Percentiles rank a stretch among this genome's conserved stretches.
phyloP scores from a whole-genome alignment of 441 rosid genomes.

The Corymbia citriodora region DNA sequence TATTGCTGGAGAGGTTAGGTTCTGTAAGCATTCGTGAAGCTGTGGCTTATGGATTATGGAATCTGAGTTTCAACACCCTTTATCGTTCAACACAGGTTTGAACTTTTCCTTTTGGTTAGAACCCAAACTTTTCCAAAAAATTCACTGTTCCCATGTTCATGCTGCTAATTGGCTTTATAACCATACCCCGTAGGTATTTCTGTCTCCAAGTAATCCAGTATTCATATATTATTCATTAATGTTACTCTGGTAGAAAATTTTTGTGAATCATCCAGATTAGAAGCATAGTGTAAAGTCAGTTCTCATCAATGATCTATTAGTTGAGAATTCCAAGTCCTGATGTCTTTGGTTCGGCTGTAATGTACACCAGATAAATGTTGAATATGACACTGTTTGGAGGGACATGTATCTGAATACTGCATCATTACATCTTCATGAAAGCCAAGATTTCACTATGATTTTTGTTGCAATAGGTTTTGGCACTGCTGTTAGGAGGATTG shows the following conservation, averaged over 20 bases:
- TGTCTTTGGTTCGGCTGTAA: neutral
- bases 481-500: constrained; percentile 35
- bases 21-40: constrained; percentile 30
- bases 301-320: neutral
- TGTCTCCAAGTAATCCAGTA: neutral
- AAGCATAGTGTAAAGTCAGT: neutral
- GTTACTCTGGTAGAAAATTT: neutral
- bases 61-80: constrained; percentile 34
- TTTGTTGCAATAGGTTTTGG: constrained; percentile 20
- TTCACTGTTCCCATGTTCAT: neutral
- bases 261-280: neutral
- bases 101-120: neutral
- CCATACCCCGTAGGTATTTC: neutral
- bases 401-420: neutral
- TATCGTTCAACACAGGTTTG: constrained; percentile 47
- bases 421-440: neutral
- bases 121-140: neutral
- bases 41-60: constrained; percentile 39
- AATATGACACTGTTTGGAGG: neutral
- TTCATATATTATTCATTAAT: neutral
- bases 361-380: neutral
- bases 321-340: neutral
- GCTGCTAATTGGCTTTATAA: neutral
- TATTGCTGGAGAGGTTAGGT: constrained; percentile 36
- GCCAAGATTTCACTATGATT: neutral